Evolutionary conservation across 2,329 filamentous ascomycete species (phyloP), one percentile per base, ranked within the genome.

Genomic region (Colletotrichum tropicicola): DNA sequence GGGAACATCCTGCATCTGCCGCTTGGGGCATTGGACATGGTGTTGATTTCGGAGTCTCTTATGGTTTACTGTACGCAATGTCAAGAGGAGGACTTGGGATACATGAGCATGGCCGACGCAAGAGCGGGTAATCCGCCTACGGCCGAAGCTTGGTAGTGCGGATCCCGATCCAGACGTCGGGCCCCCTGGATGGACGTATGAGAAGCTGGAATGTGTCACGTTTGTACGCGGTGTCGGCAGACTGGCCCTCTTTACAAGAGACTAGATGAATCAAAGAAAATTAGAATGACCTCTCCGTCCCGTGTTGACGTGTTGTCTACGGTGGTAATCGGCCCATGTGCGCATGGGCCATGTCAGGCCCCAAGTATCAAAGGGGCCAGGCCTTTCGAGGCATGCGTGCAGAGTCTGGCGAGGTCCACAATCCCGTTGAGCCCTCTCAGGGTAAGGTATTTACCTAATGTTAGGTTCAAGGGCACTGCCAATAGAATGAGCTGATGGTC

Each of bases 61-160:
- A 37, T 25, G 45, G 43, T 4, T 45, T 15, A 15, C 10, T 25
- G 35, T 4, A 54, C 43, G 48, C 48, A 49, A 60, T 28, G 43
- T 44, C n/a, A 65, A 62, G 57, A 65, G 62, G 44, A 51, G 62
- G 62, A 32, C 10, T 19, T 13, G 8, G 57, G 21, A 41, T 39
- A 56, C 32, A 65, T 45, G 37, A 61, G 57, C 57, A 55, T 39
- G 57, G 57, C 37, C 21, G 21, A 35, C 49, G 15, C 19, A 19
- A 32, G 9, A 49, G 19, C 43, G 23, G 28, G 21, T 37, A 39
- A 61, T 51, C 37, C 21, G 49, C 17, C 57, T 56, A 61, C 49
- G 58, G 57, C 51, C 51, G 58, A 56, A 8, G 57, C 44, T 51
- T 51, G 58, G 27, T 35, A 19, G 27, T 21, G 25, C 28, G 23